phyloP scores from a whole-genome alignment of 2,329 filamentous ascomycete genomes.

The Colletotrichum eremochloae region DNA sequence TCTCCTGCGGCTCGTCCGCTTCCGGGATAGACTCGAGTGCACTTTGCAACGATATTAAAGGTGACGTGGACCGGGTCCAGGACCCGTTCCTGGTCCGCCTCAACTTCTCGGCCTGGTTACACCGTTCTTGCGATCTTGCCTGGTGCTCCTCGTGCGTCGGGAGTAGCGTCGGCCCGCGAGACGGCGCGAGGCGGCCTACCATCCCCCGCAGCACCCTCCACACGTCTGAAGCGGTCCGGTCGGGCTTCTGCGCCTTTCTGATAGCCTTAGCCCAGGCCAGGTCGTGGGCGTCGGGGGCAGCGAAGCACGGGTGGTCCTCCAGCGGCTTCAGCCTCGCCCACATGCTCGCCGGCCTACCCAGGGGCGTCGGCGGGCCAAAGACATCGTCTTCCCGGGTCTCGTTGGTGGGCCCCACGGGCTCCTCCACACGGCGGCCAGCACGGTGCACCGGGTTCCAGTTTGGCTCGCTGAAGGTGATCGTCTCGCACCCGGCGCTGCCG shows the following conservation, averaged over 20 bases:
- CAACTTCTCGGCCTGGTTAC: neutral
- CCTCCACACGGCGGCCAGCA: neutral
- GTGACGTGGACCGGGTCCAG: neutral
- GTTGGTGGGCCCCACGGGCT: slow-evolving; percentile 1
- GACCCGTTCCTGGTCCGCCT: neutral
- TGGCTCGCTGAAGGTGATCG: neutral
- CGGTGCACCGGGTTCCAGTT: neutral
- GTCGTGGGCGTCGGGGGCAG: neutral
- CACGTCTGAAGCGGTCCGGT: neutral
- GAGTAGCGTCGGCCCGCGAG: neutral
- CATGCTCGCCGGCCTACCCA: neutral
- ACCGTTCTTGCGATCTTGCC: neutral
- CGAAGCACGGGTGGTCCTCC: neutral
- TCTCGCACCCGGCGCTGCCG: neutral
- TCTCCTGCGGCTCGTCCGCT: neutral
- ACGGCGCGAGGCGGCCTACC: neutral
- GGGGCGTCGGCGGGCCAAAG: neutral
- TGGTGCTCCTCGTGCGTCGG: neutral
- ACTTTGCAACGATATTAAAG: neutral
- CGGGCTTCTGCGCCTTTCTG: neutral
- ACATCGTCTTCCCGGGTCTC: slow-evolving; percentile 19
- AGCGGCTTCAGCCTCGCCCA: neutral
- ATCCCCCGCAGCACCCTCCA: neutral
- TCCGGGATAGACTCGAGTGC: neutral
- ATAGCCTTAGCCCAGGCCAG: neutral